Evolutionary conservation across 2,329 filamentous ascomycete species (phyloP).

Genomic region (Calonectria pauciramosa): DNA sequence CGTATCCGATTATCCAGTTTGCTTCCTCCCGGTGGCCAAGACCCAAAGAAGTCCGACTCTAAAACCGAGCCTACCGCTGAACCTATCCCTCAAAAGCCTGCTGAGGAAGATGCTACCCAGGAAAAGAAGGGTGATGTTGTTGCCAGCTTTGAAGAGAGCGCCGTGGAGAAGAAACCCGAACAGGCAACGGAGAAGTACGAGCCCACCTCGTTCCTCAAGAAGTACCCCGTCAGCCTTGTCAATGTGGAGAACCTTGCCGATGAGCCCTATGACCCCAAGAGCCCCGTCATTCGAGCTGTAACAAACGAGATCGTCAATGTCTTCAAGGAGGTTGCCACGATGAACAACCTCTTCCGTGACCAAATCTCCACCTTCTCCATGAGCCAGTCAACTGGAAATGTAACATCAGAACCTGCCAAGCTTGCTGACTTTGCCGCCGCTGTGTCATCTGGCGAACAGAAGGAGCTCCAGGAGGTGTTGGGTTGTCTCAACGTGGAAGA

Average conservation of each 20-base stretch:
- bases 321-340: slow-evolving; percentile 94
- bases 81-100: slow-evolving; percentile 68
- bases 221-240: slow-evolving; percentile 92
- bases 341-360: slow-evolving; percentile 96
- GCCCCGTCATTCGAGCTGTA: slow-evolving; percentile 88
- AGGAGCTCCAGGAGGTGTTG: slow-evolving; percentile 92
- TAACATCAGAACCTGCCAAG: slow-evolving; percentile 94
- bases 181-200: slow-evolving; percentile 75
- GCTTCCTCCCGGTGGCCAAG: slow-evolving; percentile 74
- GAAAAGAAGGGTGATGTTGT: slow-evolving; percentile 95
- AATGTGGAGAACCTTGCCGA: slow-evolving; percentile 95
- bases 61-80: slow-evolving; percentile 68
- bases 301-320: slow-evolving; percentile 99
- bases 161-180: slow-evolving; percentile 71
- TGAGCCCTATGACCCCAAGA: slow-evolving; percentile 91
- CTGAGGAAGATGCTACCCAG: slow-evolving; percentile 64
- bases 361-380: slow-evolving; percentile 98
- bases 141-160: slow-evolving; percentile 92
- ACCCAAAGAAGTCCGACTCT: slow-evolving; percentile 65
- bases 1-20: slow-evolving; percentile 91
- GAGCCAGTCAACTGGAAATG: slow-evolving; percentile 93
- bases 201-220: slow-evolving; percentile 90
- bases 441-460: slow-evolving; percentile 92
- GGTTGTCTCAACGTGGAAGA: slow-evolving; percentile 92
- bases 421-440: slow-evolving; percentile 97